These are phyloP conservation scores for Andrographis paniculata DNA, from an alignment of 305 asterid genomes.

Conservation along the genomic window DNA sequence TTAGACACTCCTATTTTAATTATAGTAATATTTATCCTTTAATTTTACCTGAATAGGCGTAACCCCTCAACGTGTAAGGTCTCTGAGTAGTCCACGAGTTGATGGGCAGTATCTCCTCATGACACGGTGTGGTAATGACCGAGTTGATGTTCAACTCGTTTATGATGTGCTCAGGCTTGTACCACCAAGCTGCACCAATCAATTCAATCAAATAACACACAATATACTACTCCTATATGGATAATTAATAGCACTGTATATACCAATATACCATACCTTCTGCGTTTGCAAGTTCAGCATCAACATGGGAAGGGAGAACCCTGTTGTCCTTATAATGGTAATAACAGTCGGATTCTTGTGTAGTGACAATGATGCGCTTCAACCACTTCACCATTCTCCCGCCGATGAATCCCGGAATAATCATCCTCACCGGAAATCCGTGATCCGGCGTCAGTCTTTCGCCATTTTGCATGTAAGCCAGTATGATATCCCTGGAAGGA, in stretches of 20 bases:
- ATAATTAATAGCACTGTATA: too few species aligned
- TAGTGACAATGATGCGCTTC: slow-evolving; percentile 60
- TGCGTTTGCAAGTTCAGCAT: slow-evolving; percentile 75
- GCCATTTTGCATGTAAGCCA: slow-evolving; percentile 94
- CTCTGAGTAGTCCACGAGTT: slow-evolving; percentile 81
- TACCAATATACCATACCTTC: slow-evolving; percentile 46
- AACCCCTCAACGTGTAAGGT: slow-evolving; percentile 82
- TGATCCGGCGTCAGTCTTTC: slow-evolving; percentile 64
- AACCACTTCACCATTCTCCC: slow-evolving; percentile 98
- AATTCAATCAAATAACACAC: background rate
- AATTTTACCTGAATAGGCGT: slow-evolving; percentile 88
- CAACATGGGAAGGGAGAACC: slow-evolving; percentile 84
- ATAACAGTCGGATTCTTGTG: slow-evolving; percentile 57
- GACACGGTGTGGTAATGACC: slow-evolving; percentile 88
- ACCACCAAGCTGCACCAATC: slow-evolving; percentile 83
- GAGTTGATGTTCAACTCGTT: slow-evolving; percentile 93
- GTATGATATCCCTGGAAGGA: slow-evolving; percentile 56
- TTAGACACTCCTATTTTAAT: too few species aligned
- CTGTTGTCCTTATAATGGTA: slow-evolving; percentile 75
- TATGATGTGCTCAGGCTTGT: slow-evolving; percentile 75
- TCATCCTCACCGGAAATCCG: slow-evolving; percentile 75
- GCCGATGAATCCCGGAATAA: slow-evolving; percentile 86
- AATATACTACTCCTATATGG: too few species aligned
- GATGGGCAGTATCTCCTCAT: slow-evolving; percentile 78
- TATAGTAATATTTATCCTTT: too few species aligned